Conservation (phyloP, 148 eudicot species). For the Limonium bicolor region DNA sequence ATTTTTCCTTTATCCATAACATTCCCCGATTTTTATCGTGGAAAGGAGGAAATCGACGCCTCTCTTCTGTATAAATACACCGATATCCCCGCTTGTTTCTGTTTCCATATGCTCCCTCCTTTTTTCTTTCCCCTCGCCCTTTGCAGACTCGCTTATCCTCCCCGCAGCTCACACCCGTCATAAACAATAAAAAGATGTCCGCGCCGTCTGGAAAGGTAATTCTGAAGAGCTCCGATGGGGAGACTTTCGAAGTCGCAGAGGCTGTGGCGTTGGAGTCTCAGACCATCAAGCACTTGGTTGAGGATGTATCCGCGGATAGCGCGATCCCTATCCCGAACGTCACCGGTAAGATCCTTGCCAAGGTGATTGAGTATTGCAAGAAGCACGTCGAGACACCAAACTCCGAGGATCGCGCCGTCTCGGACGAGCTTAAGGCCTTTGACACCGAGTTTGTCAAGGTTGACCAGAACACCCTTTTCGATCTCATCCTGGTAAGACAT, state of each 20-base stretch:
- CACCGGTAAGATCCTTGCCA: constrained; percentile 14
- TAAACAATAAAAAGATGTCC: too few species aligned
- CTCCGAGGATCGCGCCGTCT: background rate
- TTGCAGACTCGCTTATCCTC: too few species aligned
- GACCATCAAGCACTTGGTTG: constrained; percentile 14
- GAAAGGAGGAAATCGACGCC: too few species aligned
- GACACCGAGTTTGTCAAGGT: constrained; percentile 22
- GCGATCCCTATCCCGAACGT: constrained; percentile 21
- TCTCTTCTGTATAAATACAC: too few species aligned
- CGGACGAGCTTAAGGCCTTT: constrained; percentile 12
- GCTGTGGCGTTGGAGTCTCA: constrained; percentile 9
- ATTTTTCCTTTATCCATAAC: too few species aligned
- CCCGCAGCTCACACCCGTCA: too few species aligned
- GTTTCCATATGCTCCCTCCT: too few species aligned
- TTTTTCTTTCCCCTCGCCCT: too few species aligned
- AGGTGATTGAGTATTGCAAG: constrained; percentile 23
- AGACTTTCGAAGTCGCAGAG: constrained; percentile 13
- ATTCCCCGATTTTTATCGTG: too few species aligned
- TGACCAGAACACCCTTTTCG: constrained; percentile 15
- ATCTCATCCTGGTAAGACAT: constrained; percentile 18
- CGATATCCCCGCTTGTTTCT: too few species aligned
- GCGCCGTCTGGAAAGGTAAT: too few species aligned
- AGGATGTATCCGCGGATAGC: constrained; percentile 10
- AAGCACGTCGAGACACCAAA: constrained; percentile 12
- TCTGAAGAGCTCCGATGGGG: constrained; percentile 10